Conservation (phyloP, 306 rosid species). For the Senna siamea region DNA sequence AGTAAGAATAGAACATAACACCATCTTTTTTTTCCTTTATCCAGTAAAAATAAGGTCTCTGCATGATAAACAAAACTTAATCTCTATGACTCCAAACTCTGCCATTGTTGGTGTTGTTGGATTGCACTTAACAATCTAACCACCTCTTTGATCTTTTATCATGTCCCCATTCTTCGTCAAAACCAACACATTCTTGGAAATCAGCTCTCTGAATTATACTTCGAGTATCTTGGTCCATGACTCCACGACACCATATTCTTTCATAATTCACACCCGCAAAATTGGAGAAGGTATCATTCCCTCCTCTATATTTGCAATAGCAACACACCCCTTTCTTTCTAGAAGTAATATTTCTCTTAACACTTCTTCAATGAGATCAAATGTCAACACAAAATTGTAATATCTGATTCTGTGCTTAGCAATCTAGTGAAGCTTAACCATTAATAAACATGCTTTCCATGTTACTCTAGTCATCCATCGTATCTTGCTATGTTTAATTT, state of each 20-base stretch:
- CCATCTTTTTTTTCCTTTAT: not conserved
- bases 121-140: not conserved
- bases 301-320: not conserved
- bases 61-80: not conserved
- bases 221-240: not conserved
- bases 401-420: rapidly evolving
- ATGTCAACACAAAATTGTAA: not conserved
- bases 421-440: conserved; percentile 7
- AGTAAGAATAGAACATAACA: not conserved
- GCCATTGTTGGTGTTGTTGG: not conserved
- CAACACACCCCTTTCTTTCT: not conserved
- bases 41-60: not conserved
- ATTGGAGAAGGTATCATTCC: too few relatives aligned
- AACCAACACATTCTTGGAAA: not conserved
- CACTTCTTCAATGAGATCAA: not conserved
- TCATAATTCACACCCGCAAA: too few relatives aligned
- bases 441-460: not conserved
- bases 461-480: too few relatives aligned
- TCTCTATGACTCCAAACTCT: not conserved
- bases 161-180: not conserved
- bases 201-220: too few relatives aligned
- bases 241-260: not conserved
- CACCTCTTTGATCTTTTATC: not conserved
- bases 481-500: too few relatives aligned
- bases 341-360: conserved; percentile 1